Base-by-base conservation (phyloP, 176 grass and related monocot genomes). In the Phragmites australis region DNA sequence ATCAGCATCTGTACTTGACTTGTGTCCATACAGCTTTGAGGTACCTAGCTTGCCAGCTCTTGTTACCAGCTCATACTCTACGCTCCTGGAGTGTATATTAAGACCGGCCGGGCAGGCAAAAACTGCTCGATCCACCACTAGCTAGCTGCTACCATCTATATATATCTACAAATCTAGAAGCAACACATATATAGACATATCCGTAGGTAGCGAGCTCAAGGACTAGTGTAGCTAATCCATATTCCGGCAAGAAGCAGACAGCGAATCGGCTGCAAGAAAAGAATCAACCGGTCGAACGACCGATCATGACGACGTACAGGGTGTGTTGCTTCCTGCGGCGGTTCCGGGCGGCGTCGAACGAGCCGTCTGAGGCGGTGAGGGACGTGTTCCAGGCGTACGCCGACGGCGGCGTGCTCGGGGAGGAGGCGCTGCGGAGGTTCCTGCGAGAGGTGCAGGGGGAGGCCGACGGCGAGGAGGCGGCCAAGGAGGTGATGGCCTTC, bases 291-390 rank as follows among this genome's bases (percentile, higher is more conserved):
- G 5, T 5, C 34, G 34, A 2, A 37, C 34, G 57, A 48, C 45
- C 75, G 55, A 51, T 45, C 34, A 94, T 90, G 89, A 72, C 85
- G 61, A 97, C 84, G 17, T 97, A 94, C 65, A 90, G 82, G 58
- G 81, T 94, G 30, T 97, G 89, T 67, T 94, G 84, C 68, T 97
- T 88, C 82, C 77, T 90, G 17, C 88, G 94, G 85, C 87, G 90
- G 29, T 97, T 90, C 89, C 29, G 55, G 11, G 19, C 87, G 76
- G 69, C 73, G 68, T 85, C 92, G 39, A 77, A 79, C 62, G 92
- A 91, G 47, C 76, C 92, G 75, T 91, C 94, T 43, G 73, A 73
- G 68, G 68, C 9, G 37, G 52, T 97, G 11, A 64, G 83, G 51
- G 45, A 83, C 54, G 85, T 89, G 63, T 94, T 90, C 68, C 25